Base-by-base conservation (phyloP, 2,329 filamentous ascomycete species). In the Diaporthe nobilis region DNA sequence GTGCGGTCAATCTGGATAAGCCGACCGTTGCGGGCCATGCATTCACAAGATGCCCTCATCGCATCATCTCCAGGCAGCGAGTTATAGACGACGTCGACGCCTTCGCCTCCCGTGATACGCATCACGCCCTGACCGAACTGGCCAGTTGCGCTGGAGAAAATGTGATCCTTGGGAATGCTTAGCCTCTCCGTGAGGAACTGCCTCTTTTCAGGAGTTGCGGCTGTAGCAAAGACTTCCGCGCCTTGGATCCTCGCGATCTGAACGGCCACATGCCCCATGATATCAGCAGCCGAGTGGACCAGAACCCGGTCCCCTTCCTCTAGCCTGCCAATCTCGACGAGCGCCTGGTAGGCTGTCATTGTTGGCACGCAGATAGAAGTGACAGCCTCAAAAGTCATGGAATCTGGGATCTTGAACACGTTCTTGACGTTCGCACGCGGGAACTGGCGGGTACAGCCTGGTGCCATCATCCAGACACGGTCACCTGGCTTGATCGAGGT, bases 1-100 rank as follows among this genome's bases (percentile, higher is more conserved):
- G 82, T 79, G 76, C 84, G 85, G 12, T 85, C 85, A n/a, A 89
- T 84, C 71, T 89, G 87, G 0, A 89, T 74, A 80, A 90, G 85
- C 4, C 79, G 82, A 0, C 86, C 87, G 67, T 83, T 85, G 8
- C 81, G 78, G 2, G 87, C 85, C 6, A 89, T 80, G 61, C 86
- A 88, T 0, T 83, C 76, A 86, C 85, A 89, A 0, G 85, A 83
- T 4, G 84, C 82, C 25, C 85, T 85, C 0, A 88, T 79, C 0
- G 84, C 76, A 20, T 87, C 85, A 12, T 67, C 61, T n/a, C 72
- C 72, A 13, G 68, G 22, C 17, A 77, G 49, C 1, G 74, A 77
- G 47, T 77, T 76, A 22, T 76, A 44, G 4, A 77, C 76, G 20
- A 76, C 74, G 37, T 77, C 76, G 25, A 77, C 76, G 8, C 76